Base-by-base conservation (phyloP, 495 filamentous ascomycete genomes). In the Astrothelium macrocarpum region DNA sequence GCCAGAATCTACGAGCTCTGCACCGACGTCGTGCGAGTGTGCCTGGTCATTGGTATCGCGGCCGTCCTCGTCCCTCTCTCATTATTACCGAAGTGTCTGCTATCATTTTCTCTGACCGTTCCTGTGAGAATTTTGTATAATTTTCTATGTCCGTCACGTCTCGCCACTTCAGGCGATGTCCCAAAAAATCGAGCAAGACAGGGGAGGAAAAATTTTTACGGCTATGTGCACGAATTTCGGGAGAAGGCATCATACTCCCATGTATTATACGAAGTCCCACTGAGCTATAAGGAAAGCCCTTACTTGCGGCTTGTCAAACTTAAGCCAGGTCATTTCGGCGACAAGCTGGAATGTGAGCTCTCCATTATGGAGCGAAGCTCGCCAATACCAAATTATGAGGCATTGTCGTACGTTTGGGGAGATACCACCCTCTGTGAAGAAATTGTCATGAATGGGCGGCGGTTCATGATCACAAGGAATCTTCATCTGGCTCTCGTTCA, bases 381-480 rank as follows among this genome's bases (percentile, higher is more conserved):
- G 16, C 36, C 36, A 16, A 5, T 7, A 39, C 36, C 16, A 16
- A 5, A 10, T 20, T 29, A 43, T 28, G 62, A 68, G 60, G 62
- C 34, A 20, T 56, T 62, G 18, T 63, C 49, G 18, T 34, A 64
- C 49, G 28, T 28, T 36, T 68, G 42, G 65, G 45, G 63, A 60
- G 60, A 61, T 66, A 62, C 68, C 63, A 65, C 43, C 3, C 43
- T 11, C 9, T n/a, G 43, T 20, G n/a, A 10, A 20, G 9, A 10
- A n/a, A 49, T 49, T 3, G 3, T 20, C 3, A 3, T 10, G 11
- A 20, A 49, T 20, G 43, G 18, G 23, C 43, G 43, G 7, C 43
- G 7, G 23, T 49, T 49, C 3, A 20, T 11, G 7, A 49, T 49
- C 23, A 49, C 43, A 20, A 10, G 3, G 3, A 49, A 49, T 49